Evolutionary conservation across 208 protist species (phyloP), one percentile per base, ranked within the genome.

Genomic region (Trichomonas vaginalis): DNA sequence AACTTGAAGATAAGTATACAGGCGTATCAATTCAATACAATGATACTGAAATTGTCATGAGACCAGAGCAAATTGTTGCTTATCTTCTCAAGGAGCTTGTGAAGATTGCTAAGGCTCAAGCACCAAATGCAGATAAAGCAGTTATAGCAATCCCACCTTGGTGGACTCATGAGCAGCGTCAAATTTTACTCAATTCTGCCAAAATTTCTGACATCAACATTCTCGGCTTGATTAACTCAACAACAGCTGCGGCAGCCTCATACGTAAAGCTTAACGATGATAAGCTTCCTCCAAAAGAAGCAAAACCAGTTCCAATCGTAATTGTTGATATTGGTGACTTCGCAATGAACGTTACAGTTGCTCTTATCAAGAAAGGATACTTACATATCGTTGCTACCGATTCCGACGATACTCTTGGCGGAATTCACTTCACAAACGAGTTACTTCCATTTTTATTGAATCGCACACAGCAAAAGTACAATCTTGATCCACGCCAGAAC

Each of bases 291-390:
- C 46, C 88, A 35, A 27, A 56, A 39, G 61, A 70, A 79, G 17
- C 23, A n/a, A 47, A 88, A n/a, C 35, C 46, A n/a, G 39, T 96
- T 90, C 95, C 61, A 46, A 47, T 86, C 27, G 12, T 96, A 9
- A 96, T 96, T 56, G 42, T 96, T n/a, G 96, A 96, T 51, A 4
- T 96, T 95, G 96, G 96, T 51, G 95, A 96, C 15, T 96, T n/a
- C 79, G 37, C 27, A 40, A 95, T 62, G 32, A 96, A 95, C 35
- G 92, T 96, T 42, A 27, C 95, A 37, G 40, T 96, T 37, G 95
- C 79, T 4, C 27, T 49, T 47, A 35, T 96, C 17, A 56, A 87
- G 32, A 82, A 96, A n/a, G 37, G 35, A 46, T 56, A 27, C 95
- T 23, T 96, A 96, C 37, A 96, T 15, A 40, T 96, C 35, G 96